These are phyloP conservation scores for Colletotrichum neosansevieriae DNA, from an alignment of 2,329 filamentous ascomycete species.

Conservation along the genomic window DNA sequence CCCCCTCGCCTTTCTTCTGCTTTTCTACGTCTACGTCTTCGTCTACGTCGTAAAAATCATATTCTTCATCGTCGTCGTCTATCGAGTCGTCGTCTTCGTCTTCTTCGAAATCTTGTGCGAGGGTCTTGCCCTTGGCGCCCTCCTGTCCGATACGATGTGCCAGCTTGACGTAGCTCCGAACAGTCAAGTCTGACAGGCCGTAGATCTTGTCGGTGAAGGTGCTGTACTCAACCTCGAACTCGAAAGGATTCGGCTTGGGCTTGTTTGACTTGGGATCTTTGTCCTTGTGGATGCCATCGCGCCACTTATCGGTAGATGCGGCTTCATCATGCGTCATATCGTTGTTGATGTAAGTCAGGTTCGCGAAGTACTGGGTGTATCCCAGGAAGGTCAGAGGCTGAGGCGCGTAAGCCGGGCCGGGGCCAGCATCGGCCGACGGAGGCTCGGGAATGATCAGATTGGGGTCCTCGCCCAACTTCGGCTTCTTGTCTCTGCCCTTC, in stretches of 20 bases:
- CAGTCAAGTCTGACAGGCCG: constrained; percentile 83
- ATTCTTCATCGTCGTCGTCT: constrained; percentile 44
- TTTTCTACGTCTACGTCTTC: constrained; percentile 55
- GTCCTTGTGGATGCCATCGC: constrained; percentile 71
- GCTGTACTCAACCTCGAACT: constrained; percentile 87
- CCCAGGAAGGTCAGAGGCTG: constrained; percentile 84
- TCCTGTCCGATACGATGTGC: constrained; percentile 80
- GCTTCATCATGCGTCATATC: constrained; percentile 59
- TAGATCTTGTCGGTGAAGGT: constrained; percentile 83
- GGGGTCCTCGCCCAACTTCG: constrained; percentile 68
- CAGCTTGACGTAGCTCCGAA: constrained; percentile 82
- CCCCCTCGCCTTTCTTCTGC: constrained; percentile 50
- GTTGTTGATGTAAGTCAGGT: constrained; percentile 91
- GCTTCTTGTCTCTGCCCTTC: constrained; percentile 54
- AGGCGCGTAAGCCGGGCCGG: constrained; percentile 90
- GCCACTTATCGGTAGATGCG: constrained; percentile 63
- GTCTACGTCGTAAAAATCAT: constrained; percentile 43
- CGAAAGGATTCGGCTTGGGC: constrained; percentile 73
- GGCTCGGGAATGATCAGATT: constrained; percentile 75
- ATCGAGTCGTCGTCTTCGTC: constrained; percentile 44
- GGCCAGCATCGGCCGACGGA: constrained; percentile 78
- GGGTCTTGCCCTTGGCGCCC: constrained; percentile 42
- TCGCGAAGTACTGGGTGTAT: constrained; percentile 93
- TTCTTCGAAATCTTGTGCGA: constrained; percentile 46
- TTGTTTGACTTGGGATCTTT: constrained; percentile 66